Evolutionary conservation across 2,329 filamentous ascomycete species (phyloP).

Genomic region (Phaeomoniella chlamydospora): DNA sequence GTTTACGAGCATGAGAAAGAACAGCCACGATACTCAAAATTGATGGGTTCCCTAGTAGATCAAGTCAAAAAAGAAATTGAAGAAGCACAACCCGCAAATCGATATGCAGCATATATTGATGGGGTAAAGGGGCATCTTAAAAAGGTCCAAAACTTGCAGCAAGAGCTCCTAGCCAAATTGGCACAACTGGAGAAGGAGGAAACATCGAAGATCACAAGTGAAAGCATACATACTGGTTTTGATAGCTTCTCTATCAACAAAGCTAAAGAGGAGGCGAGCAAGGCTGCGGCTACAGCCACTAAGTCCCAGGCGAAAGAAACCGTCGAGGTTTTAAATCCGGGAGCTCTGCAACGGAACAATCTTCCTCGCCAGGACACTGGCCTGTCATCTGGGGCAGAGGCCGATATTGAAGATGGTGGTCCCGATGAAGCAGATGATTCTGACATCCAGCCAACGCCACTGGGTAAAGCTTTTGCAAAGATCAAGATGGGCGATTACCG

Average conservation of each 20-base stretch:
- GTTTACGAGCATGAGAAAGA: constrained; percentile 62
- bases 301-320: constrained; percentile 16
- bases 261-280: constrained; percentile 29
- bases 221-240: constrained; percentile 77
- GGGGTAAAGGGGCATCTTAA: constrained; percentile 63
- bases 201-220: constrained; percentile 82
- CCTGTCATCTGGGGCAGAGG: constrained; percentile 44
- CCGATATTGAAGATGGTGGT: constrained; percentile 42
- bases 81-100: constrained; percentile 53
- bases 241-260: constrained; percentile 72
- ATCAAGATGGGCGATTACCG: constrained; percentile 66
- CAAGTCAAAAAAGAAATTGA: constrained; percentile 80
- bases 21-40: constrained; percentile 79
- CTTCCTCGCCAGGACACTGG: constrained; percentile 23
- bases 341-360: constrained; percentile 21
- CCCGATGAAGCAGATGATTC: constrained; percentile 27
- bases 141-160: constrained; percentile 67
- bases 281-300: constrained; percentile 22
- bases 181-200: constrained; percentile 75
- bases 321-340: constrained; percentile 66
- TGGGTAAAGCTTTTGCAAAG: constrained; percentile 67
- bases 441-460: constrained; percentile 54
- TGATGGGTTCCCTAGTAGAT: constrained; percentile 94
- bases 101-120: constrained; percentile 61
- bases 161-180: constrained; percentile 58